phyloP scores from a whole-genome alignment of 2,329 filamentous ascomycete genomes.

The Cladophialophora immunda region DNA sequence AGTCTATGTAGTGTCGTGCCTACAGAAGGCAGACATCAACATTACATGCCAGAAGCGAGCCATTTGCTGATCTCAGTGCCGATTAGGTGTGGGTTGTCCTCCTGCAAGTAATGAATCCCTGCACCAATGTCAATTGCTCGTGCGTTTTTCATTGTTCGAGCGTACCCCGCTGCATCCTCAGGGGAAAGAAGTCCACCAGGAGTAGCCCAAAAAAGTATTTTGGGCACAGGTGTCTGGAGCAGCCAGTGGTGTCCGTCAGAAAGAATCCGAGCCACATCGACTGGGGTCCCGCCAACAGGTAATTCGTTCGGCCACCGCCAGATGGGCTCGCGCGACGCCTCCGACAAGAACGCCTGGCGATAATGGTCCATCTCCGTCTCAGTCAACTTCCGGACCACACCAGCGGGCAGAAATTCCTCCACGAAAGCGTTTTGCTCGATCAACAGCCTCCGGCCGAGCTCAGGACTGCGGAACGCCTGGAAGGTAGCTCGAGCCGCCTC shows the following conservation, averaged over 20 bases:
- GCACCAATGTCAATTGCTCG: not conserved
- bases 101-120: not conserved
- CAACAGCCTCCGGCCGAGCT: slow-evolving; percentile 1
- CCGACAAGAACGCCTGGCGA: not conserved
- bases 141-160: not conserved
- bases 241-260: not conserved
- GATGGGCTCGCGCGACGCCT: not conserved
- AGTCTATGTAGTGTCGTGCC: not conserved
- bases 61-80: not conserved
- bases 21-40: not conserved
- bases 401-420: not conserved
- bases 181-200: slow-evolving; percentile 7
- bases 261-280: not conserved
- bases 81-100: slow-evolving; percentile 3
- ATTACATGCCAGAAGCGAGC: not conserved
- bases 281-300: not conserved
- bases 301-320: not conserved
- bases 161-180: not conserved
- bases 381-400: not conserved
- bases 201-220: slow-evolving; percentile 12
- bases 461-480: not conserved
- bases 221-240: slow-evolving; percentile 2
- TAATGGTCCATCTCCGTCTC: slow-evolving; percentile 5
- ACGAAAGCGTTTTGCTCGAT: slow-evolving; percentile 3
- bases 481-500: not conserved